phyloP scores from a whole-genome alignment of 2,329 filamentous ascomycete genomes.

The Hysterium pulicare region DNA sequence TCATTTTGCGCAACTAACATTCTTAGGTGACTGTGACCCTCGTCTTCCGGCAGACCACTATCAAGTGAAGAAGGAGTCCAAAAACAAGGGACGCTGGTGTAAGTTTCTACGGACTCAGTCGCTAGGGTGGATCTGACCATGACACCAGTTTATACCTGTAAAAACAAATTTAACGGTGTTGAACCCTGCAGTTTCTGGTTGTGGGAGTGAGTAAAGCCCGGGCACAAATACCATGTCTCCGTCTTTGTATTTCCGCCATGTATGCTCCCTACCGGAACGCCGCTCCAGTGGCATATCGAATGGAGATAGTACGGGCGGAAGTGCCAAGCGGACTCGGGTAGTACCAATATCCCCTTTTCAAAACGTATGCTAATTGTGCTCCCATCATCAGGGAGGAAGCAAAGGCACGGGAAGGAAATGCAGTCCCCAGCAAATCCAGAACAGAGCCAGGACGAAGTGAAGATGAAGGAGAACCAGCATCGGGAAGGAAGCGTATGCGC shows the following conservation, averaged over 20 bases:
- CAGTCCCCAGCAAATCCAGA: constrained; percentile 47
- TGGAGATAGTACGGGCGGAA: too few species aligned
- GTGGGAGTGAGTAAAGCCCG: too few species aligned
- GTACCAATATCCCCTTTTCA: too few species aligned
- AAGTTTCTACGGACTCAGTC: constrained; percentile 7
- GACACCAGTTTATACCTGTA: constrained; percentile 54
- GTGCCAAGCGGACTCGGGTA: too few species aligned
- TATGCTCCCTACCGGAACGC: too few species aligned
- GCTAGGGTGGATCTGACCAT: constrained; percentile 10
- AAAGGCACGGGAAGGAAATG: constrained; percentile 44
- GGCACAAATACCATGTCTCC: too few species aligned
- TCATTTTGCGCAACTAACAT: too few species aligned
- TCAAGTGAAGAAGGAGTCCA: constrained; percentile 53
- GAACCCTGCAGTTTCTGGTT: constrained; percentile 56
- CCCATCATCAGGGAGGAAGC: too few species aligned
- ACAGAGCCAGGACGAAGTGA: constrained; percentile 36
- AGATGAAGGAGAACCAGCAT: constrained; percentile 8
- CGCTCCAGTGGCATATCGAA: too few species aligned
- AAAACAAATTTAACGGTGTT: constrained; percentile 42
- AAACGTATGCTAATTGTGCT: too few species aligned
- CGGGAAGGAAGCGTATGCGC: constrained; percentile 29
- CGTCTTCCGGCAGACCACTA: constrained; percentile 53
- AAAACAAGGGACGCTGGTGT: constrained; percentile 55
- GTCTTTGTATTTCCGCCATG: too few species aligned
- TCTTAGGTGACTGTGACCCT: constrained; percentile 52